These are phyloP conservation scores for Ceratocystis alfenasii DNA, from an alignment of 2,329 filamentous ascomycete genomes.

Conservation along the genomic window DNA sequence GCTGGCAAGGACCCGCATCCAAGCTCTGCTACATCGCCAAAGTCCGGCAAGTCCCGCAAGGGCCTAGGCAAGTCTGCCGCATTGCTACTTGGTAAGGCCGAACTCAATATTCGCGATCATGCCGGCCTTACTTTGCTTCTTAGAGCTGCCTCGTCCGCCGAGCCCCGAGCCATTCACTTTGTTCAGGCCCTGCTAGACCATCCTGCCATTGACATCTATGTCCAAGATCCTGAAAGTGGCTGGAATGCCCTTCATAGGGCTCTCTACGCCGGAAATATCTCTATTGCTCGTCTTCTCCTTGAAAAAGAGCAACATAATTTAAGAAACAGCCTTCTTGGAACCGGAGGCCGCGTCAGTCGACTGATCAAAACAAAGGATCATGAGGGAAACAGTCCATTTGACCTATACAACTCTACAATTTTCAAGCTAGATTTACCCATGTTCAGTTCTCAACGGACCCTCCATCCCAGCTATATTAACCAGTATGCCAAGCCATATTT, in stretches of 20 bases:
- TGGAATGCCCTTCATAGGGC: conserved; percentile 93
- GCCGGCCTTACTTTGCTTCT: conserved; percentile 73
- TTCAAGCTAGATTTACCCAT: conserved; percentile 54
- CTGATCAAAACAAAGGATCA: conserved; percentile 92
- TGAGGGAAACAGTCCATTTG: conserved; percentile 88
- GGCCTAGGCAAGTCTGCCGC: conserved; percentile 35
- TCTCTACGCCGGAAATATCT: conserved; percentile 78
- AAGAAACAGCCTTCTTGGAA: conserved; percentile 32
- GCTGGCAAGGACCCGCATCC: conserved; percentile 24
- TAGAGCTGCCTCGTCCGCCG: conserved; percentile 65
- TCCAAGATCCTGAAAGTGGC: conserved; percentile 79
- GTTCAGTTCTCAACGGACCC: conserved; percentile 23
- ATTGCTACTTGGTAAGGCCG: conserved; percentile 37
- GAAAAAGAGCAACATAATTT: conserved; percentile 53
- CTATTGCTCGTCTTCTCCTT: conserved; percentile 71
- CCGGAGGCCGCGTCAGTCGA: conserved; percentile 52
- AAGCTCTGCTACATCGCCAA: conserved; percentile 24
- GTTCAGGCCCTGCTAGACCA: conserved; percentile 70
- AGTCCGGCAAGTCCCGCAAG: conserved; percentile 40
- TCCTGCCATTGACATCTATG: conserved; percentile 71
- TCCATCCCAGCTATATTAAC: conserved; percentile 14
- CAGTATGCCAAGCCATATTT: conserved; percentile 42
- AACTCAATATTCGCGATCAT: conserved; percentile 76
- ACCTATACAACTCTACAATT: conserved; percentile 82
- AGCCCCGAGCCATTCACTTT: conserved; percentile 58